Percentiles rank a stretch among this genome's conserved stretches.
phyloP scores from a whole-genome alignment of 106 monocot genomes.

The Dendrobium huoshanense region DNA sequence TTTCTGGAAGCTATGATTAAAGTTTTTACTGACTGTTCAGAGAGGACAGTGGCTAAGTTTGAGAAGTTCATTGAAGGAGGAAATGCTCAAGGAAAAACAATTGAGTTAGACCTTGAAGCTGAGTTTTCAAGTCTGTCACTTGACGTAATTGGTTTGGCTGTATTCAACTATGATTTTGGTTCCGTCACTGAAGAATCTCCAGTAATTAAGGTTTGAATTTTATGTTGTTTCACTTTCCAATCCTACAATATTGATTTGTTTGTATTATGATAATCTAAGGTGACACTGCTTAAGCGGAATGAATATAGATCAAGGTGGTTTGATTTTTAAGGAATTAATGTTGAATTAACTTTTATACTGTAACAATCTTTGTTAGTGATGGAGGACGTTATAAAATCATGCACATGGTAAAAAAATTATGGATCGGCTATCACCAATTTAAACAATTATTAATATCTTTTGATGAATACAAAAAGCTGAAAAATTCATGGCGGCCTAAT shows the following conservation, averaged over 20 bases:
- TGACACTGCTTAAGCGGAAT: not conserved
- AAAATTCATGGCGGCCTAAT: too few relatives aligned
- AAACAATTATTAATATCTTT: too few relatives aligned
- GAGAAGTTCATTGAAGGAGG: slow-evolving; percentile 52
- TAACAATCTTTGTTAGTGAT: not conserved
- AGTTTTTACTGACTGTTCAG: slow-evolving; percentile 72
- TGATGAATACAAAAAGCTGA: too few relatives aligned
- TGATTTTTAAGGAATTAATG: not conserved
- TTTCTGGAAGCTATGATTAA: slow-evolving; percentile 92
- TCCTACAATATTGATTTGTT: not conserved
- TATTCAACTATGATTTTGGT: slow-evolving; percentile 98
- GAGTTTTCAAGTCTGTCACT: slow-evolving; percentile 98
- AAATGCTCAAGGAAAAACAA: slow-evolving; percentile 17
- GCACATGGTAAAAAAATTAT: too few relatives aligned
- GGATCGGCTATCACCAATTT: too few relatives aligned
- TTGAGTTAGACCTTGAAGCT: slow-evolving; percentile 93
- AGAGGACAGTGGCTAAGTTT: slow-evolving; percentile 77
- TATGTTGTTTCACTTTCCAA: not conserved
- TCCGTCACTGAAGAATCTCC: slow-evolving; percentile 97
- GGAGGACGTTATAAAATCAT: too few relatives aligned
- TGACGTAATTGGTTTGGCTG: slow-evolving; percentile 89
- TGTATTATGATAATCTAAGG: not conserved
- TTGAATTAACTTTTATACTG: not conserved
- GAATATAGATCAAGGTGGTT: not conserved
- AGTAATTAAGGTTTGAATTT: slow-evolving; percentile 76